Base-by-base conservation (phyloP, 2,329 filamentous ascomycete species). In the Nemania sp. region DNA sequence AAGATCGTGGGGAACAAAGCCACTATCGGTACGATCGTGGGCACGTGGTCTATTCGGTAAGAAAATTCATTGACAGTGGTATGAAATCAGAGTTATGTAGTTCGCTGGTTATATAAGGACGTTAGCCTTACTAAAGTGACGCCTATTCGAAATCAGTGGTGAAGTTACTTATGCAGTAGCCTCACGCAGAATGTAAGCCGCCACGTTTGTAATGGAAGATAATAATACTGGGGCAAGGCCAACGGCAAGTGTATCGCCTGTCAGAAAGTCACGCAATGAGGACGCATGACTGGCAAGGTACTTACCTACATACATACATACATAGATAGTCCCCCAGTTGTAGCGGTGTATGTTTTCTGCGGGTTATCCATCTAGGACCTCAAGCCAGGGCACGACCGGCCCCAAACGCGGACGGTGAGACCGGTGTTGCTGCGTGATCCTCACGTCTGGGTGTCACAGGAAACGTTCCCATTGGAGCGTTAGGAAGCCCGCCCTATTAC, bases 401-500 rank as follows among this genome's bases (percentile, higher is more conserved):
- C 38, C 15, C 29, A 53, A 62, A 60, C 64, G 64, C 69, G 67
- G 71, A 72, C 72, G 72, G 71, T 73, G 70, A 74, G 69, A 71
- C 66, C 53, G 18, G 52, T 29, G 49, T n/a, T 66, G 38, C 68
- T 74, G 72, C 71, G 70, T 73, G 69, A 74, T 73, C 61, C 70
- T 70, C 72, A 67, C 68, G 66, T 70, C 41, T 72, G 70, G 65
- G 70, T 69, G 65, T 70, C 53, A 61, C 68, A 70, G 72, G 70
- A 65, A 73, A 64, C 49, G 56, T 71, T 73, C 70, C 72, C 70
- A 76, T 75, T 75, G 74, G 73, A 64, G 66, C 54, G 62, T 64
- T 43, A 65, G 67, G 59, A 69, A 45, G 24, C 49, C 67, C 62
- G 68, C 35, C n/a, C 20, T 18, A 20, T 70, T 68, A 67, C 69